Evolutionary conservation across 331 rosid genomes (phyloP).

Genomic region (Acacia pycnantha): DNA sequence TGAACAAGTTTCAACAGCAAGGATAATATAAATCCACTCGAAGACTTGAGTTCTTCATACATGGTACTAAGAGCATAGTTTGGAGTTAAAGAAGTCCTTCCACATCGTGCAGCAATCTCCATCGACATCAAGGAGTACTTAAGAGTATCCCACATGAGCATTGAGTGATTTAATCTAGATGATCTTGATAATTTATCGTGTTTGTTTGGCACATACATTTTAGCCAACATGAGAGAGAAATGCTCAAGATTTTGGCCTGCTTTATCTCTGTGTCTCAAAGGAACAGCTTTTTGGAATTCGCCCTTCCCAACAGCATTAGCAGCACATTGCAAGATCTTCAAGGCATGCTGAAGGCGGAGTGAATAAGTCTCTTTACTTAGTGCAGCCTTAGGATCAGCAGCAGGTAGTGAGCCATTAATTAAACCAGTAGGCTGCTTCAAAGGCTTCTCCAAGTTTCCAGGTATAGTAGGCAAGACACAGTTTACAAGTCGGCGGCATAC

Average conservation of each 20-base stretch:
- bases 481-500: slow-evolving; percentile 96
- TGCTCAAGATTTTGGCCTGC: slow-evolving; percentile 59
- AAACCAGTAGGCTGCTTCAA: slow-evolving; percentile 43
- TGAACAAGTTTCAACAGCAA: slow-evolving; percentile 77
- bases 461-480: slow-evolving; percentile 74
- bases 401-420: slow-evolving; percentile 37
- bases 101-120: slow-evolving; percentile 91
- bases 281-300: slow-evolving; percentile 51
- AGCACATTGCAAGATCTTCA: slow-evolving; percentile 69
- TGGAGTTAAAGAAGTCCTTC: slow-evolving; percentile 64
- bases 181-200: slow-evolving; percentile 56
- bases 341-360: slow-evolving; percentile 58
- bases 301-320: slow-evolving; percentile 61
- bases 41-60: slow-evolving; percentile 81
- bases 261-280: slow-evolving; percentile 44
- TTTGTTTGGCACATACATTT: slow-evolving; percentile 64
- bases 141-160: slow-evolving; percentile 96
- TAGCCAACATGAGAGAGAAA: slow-evolving; percentile 59
- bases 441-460: slow-evolving; percentile 55
- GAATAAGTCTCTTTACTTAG: slow-evolving; percentile 40
- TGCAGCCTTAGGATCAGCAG: slow-evolving; percentile 35
- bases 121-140: slow-evolving; percentile 83
- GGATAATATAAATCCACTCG: slow-evolving; percentile 77
- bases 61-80: slow-evolving; percentile 62
- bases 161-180: slow-evolving; percentile 61